Evolutionary conservation across 2,329 filamentous ascomycete species (phyloP).

Genomic region (Fusarium chaquense): DNA sequence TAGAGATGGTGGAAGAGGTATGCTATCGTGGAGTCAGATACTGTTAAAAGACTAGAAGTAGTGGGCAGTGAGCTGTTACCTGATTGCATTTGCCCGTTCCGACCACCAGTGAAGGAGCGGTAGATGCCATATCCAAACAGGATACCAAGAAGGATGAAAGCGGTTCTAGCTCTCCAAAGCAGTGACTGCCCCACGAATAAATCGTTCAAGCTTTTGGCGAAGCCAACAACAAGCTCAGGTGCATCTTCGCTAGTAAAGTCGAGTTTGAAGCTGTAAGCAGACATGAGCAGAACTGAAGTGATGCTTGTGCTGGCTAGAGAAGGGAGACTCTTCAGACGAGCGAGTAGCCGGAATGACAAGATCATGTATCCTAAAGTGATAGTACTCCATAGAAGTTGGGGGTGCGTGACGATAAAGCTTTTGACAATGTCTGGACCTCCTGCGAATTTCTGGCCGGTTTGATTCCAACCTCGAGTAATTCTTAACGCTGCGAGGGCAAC

Average conservation of each 20-base stretch:
- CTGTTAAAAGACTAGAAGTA: neutral
- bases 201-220: slow-evolving; percentile 56
- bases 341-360: slow-evolving; percentile 61
- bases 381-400: slow-evolving; percentile 78
- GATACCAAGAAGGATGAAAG: slow-evolving; percentile 62
- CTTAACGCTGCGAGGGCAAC: slow-evolving; percentile 72
- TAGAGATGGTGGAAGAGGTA: slow-evolving; percentile 76
- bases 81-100: slow-evolving; percentile 44
- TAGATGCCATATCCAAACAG: slow-evolving; percentile 56
- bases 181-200: slow-evolving; percentile 59
- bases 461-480: slow-evolving; percentile 86
- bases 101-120: slow-evolving; percentile 51
- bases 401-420: slow-evolving; percentile 72
- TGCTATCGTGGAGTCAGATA: slow-evolving; percentile 41
- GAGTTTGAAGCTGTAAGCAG: slow-evolving; percentile 86
- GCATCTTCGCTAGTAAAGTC: slow-evolving; percentile 89
- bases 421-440: slow-evolving; percentile 90
- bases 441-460: slow-evolving; percentile 95
- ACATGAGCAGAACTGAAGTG: slow-evolving; percentile 58
- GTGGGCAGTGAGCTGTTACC: slow-evolving; percentile 38
- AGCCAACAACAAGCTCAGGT: slow-evolving; percentile 77
- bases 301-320: slow-evolving; percentile 56
- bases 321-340: slow-evolving; percentile 57
- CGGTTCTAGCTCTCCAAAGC: slow-evolving; percentile 61
- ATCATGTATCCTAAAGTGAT: slow-evolving; percentile 77